Percentiles rank a stretch among this genome's conserved stretches.
Evolutionary conservation across 352 stramenopile genomes (phyloP).

Genomic region (Pythium aphanidermatum): DNA sequence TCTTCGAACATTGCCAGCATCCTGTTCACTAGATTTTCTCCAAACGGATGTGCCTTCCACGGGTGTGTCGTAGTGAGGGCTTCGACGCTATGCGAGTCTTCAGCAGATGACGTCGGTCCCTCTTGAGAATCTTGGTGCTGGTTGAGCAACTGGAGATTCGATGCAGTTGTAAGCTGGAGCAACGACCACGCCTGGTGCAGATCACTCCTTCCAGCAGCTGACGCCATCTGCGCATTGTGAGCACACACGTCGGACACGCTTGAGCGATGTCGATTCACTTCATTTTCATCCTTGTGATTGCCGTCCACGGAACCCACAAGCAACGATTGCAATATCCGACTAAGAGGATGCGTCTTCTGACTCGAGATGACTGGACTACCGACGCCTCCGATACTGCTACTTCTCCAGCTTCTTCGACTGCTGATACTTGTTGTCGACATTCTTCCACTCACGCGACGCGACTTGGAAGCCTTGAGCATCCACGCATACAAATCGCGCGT

Average conservation of each 20-base stretch:
- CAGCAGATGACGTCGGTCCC: conserved; percentile 21
- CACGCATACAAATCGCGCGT: conserved; percentile 16
- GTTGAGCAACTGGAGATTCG: conserved; percentile 33
- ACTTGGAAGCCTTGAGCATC: conserved; percentile 20
- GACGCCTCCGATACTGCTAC: conserved; percentile 1
- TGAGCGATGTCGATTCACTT: neutral
- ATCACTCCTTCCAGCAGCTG: conserved; percentile 51
- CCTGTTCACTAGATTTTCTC: conserved; percentile 67
- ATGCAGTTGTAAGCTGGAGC: conserved; percentile 57
- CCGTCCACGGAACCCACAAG: conserved; percentile 16
- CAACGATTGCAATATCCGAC: conserved; percentile 35
- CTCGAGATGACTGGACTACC: conserved; percentile 7
- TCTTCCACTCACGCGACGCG: conserved; percentile 4
- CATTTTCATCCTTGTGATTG: neutral
- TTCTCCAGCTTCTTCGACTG: neutral
- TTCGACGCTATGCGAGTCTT: conserved; percentile 20
- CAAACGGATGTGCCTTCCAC: conserved; percentile 79
- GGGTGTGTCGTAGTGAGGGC: conserved; percentile 42
- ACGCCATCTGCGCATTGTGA: conserved; percentile 49
- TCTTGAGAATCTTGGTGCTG: conserved; percentile 1
- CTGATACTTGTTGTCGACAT: neutral
- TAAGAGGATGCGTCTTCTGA: conserved; percentile 33
- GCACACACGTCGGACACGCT: conserved; percentile 40
- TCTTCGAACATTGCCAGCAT: conserved; percentile 79
- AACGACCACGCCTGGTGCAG: conserved; percentile 81